phyloP scores from a whole-genome alignment of 257 asterid genomes.

The Verbena officinalis region DNA sequence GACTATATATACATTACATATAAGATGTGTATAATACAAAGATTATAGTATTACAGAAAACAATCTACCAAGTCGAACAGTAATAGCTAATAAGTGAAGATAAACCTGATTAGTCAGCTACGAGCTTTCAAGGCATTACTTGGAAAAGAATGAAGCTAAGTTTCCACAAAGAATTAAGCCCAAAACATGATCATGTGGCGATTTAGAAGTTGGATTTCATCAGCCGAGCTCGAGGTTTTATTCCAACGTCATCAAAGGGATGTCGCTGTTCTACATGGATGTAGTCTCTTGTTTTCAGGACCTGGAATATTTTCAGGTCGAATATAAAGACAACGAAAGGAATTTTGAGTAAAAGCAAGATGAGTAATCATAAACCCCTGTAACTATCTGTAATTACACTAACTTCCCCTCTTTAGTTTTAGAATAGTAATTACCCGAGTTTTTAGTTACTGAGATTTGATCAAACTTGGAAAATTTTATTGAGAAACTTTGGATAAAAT shows the following conservation, averaged over 20 bases:
- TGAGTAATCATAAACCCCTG: background rate
- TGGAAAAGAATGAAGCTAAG: slow-evolving; percentile 23
- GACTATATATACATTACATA: slow-evolving; percentile 38
- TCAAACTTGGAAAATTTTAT: too few species aligned
- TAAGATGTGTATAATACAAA: slow-evolving; percentile 29
- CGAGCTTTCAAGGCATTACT: slow-evolving; percentile 25
- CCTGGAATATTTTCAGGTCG: slow-evolving; percentile 40
- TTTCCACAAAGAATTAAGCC: slow-evolving; percentile 23
- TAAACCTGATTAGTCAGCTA: slow-evolving; percentile 35
- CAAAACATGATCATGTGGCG: background rate
- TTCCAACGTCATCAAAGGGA: slow-evolving; percentile 47
- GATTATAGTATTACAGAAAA: slow-evolving; percentile 27
- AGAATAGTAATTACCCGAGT: too few species aligned
- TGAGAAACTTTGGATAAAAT: too few species aligned
- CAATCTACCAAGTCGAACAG: slow-evolving; percentile 31
- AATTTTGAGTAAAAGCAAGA: too few species aligned
- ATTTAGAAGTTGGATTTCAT: slow-evolving; percentile 50
- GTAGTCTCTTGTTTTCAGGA: slow-evolving; percentile 75
- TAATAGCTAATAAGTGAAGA: slow-evolving; percentile 14
- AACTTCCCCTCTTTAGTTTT: too few species aligned
- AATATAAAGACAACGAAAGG: background rate
- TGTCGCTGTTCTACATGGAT: slow-evolving; percentile 62
- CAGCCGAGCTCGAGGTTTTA: slow-evolving; percentile 61
- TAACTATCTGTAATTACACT: too few species aligned
- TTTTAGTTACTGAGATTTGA: too few species aligned